Percentiles rank a stretch among this genome's conserved stretches.
phyloP scores from a whole-genome alignment of 1,139 yeast genomes.

The Meyerozyma guilliermondii region DNA sequence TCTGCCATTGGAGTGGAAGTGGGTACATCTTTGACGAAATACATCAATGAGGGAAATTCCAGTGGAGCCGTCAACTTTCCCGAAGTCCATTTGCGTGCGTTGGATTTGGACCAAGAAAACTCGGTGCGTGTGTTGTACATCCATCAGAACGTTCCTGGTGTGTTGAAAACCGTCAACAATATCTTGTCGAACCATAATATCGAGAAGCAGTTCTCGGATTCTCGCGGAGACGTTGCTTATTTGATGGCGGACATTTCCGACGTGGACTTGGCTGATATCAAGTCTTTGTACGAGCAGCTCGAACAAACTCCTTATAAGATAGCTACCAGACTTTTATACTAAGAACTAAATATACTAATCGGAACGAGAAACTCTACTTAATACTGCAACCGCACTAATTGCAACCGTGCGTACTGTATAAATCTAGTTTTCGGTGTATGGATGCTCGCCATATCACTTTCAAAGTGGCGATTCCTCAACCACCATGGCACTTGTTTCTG shows the following conservation, averaged over 20 bases:
- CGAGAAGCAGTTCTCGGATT: constrained; percentile 96
- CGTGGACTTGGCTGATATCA: constrained; percentile 78
- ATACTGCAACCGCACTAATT: not conserved
- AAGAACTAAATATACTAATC: constrained; percentile 14
- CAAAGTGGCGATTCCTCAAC: constrained; percentile 1
- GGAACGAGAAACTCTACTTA: too few species aligned
- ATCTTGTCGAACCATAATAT: constrained; percentile 92
- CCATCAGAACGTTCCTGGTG: constrained; percentile 99
- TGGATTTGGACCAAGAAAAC: constrained; percentile 82
- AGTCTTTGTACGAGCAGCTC: constrained; percentile 76
- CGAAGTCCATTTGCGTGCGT: constrained; percentile 87
- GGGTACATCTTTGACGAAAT: constrained; percentile 76
- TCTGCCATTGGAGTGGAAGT: constrained; percentile 97
- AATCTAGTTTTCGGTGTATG: not conserved
- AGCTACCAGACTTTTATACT: constrained; percentile 85
- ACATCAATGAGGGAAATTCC: constrained; percentile 95
- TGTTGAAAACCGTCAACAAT: constrained; percentile 93
- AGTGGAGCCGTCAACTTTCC: constrained; percentile 98
- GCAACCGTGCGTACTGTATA: not conserved
- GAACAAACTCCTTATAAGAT: constrained; percentile 90
- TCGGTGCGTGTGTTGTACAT: constrained; percentile 92
- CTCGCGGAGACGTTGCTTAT: constrained; percentile 94
- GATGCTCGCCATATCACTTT: not conserved
- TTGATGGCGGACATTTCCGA: constrained; percentile 96
- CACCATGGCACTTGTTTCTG: constrained; percentile 62